These are phyloP conservation scores for Ceratocystis destructans DNA, from an alignment of 2,329 filamentous ascomycete genomes.

Conservation along the genomic window DNA sequence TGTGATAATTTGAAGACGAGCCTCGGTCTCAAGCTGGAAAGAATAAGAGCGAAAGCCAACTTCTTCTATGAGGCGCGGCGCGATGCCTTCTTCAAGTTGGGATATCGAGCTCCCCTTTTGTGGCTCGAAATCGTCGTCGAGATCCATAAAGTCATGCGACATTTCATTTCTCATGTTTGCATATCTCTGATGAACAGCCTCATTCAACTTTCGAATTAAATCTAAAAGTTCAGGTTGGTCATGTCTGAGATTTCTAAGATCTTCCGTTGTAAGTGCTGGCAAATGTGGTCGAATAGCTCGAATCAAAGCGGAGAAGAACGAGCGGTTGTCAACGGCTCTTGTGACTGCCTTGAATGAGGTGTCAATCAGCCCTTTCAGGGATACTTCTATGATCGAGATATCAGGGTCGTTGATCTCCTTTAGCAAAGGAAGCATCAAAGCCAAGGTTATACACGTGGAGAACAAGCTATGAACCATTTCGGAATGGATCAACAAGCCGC, in stretches of 20 bases:
- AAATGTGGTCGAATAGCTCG: conserved; percentile 33
- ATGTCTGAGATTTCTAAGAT: conserved; percentile 29
- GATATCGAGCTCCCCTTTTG: conserved; percentile 37
- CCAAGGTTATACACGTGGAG: conserved; percentile 34
- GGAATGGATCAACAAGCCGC: conserved; percentile 35
- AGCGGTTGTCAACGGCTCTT: conserved; percentile 33
- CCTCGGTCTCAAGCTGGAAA: conserved; percentile 10
- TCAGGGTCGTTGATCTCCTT: conserved; percentile 34
- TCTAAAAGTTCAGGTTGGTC: conserved; percentile 31
- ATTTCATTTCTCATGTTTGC: conserved; percentile 26
- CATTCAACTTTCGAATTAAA: conserved; percentile 32
- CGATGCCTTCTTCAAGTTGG: conserved; percentile 3
- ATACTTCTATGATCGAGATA: conserved; percentile 35
- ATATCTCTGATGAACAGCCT: conserved; percentile 25
- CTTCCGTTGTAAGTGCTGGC: conserved; percentile 30
- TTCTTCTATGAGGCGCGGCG: conserved; percentile 5
- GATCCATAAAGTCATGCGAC: conserved; percentile 46
- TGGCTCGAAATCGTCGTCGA: conserved; percentile 52
- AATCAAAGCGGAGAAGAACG: conserved; percentile 36
- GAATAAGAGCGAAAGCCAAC: conserved; percentile 6
- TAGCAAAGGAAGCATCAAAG: conserved; percentile 36
- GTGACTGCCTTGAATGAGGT: conserved; percentile 30
- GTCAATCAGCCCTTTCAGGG: conserved; percentile 31
- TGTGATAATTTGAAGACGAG: conserved; percentile 8
- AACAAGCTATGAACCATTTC: conserved; percentile 41